Evolutionary conservation across 495 filamentous ascomycete species (phyloP).

Genomic region (Penicillium bialowiezense): DNA sequence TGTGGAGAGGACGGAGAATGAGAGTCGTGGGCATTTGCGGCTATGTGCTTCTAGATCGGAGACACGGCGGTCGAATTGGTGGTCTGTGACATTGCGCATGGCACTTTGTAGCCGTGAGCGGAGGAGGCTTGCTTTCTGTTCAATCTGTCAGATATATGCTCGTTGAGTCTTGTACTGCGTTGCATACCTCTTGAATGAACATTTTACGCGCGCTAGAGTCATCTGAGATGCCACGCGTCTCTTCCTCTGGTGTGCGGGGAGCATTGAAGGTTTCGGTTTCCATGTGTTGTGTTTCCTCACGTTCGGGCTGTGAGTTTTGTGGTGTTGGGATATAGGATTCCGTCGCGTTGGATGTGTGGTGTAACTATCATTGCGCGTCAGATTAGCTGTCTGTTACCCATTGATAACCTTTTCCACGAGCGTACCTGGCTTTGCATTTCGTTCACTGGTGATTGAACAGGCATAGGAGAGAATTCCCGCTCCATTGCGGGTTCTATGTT

Average conservation of each 20-base stretch:
- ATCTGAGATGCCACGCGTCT: constrained; percentile 24
- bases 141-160: constrained; percentile 5
- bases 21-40: constrained; percentile 37
- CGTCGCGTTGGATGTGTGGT: constrained; percentile 19
- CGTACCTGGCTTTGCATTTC: constrained; percentile 26
- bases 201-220: constrained; percentile 39
- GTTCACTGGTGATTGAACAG: constrained; percentile 11
- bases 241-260: constrained; percentile 5
- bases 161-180: not conserved
- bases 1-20: constrained; percentile 21
- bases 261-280: constrained; percentile 11
- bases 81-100: constrained; percentile 40
- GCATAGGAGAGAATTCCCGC: constrained; percentile 9
- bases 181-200: constrained; percentile 44
- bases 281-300: constrained; percentile 17
- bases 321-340: constrained; percentile 12
- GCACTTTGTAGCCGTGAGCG: constrained; percentile 42
- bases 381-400: constrained; percentile 12
- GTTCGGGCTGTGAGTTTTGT: constrained; percentile 16
- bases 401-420: not conserved
- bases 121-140: constrained; percentile 44
- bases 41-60: constrained; percentile 46
- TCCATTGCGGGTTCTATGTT: constrained; percentile 16
- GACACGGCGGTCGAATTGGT: constrained; percentile 44
- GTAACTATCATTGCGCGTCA: constrained; percentile 9